Conservation (phyloP, 2,329 filamentous ascomycete genomes). For the Aspergillus alliaceus region DNA sequence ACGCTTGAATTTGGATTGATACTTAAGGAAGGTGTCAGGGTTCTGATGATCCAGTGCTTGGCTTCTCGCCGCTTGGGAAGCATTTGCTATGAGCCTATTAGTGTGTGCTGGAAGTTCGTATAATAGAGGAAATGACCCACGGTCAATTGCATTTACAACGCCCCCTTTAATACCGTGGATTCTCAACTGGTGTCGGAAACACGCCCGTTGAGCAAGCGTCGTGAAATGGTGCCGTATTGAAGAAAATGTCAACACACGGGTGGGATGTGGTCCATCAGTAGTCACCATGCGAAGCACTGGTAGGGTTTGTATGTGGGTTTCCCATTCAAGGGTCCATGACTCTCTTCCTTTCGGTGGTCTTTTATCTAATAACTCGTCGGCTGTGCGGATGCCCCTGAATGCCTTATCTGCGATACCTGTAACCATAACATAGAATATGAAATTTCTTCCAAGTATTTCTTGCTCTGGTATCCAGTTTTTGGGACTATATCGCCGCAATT, state of each 20-base stretch:
- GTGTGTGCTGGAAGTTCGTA: background rate
- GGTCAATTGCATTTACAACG: slow-evolving; percentile 2
- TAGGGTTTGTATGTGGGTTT: slow-evolving; percentile 1
- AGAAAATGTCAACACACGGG: slow-evolving; percentile 16
- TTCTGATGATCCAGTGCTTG: slow-evolving; percentile 20
- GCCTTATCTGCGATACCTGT: slow-evolving; percentile 16
- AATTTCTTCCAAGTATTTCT: slow-evolving; percentile 19
- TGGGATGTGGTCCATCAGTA: slow-evolving; percentile 2
- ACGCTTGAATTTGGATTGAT: slow-evolving; percentile 18
- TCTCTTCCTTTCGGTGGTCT: slow-evolving; percentile 16
- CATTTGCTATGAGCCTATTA: slow-evolving; percentile 7
- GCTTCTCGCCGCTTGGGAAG: slow-evolving; percentile 12
- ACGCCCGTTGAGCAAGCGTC: background rate
- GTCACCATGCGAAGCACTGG: slow-evolving; percentile 17
- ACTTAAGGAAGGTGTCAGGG: slow-evolving; percentile 21
- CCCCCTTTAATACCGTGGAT: background rate
- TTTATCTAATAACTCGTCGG: slow-evolving; percentile 15
- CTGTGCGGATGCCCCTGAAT: slow-evolving; percentile 17
- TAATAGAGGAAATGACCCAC: background rate
- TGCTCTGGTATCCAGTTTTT: slow-evolving; percentile 23
- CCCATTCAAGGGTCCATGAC: slow-evolving; percentile 18
- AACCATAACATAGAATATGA: slow-evolving; percentile 23
- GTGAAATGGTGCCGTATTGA: slow-evolving; percentile 9
- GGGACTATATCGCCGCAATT: slow-evolving; percentile 4
- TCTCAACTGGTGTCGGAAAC: background rate